Base-by-base conservation (phyloP, 441 rosid species). In the Arabidopsis hybrid region DNA sequence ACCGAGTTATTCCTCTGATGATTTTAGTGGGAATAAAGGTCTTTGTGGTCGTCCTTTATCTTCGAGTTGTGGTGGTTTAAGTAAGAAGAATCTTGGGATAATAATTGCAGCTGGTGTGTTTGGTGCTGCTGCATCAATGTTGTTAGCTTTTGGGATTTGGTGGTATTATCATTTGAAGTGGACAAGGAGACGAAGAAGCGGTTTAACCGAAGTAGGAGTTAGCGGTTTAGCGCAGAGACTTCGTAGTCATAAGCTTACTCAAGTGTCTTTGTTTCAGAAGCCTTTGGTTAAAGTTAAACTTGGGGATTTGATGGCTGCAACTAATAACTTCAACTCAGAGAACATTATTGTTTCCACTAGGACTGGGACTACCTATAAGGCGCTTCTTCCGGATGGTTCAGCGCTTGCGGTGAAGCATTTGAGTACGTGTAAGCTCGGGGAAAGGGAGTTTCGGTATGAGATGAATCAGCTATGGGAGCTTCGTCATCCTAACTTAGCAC, bases 301-400 rank as follows among this genome's bases (percentile, higher is more conserved):
- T 71, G 89, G 87, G 13, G 96, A 94, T 83, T 71, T 94, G 67
- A 85, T 90, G 88, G 92, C 90, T 17, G 95, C 93, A 2, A 91
- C 98, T 8, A 88, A 90, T 75, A 74, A 82, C 74, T 94, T 94
- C 79, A 77, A 79, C 60, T 45, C 80, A 0, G 91, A 82, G 65
- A 90, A 77, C 73, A 39, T 90, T 47, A 67, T 91, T 3, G 77
- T 85, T 60, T 83, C 92, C 0, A 80, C 93, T 11, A 67, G 89
- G 65, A 86, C 91, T 1, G 98, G 98, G 2, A 75, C 84, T 72
- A 86, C 98, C 6, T 94, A 85, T 64, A 88, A 89, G 86, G 97
- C 96, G 6, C 45, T 90, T 75, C 91, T 94, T 56, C 89, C 89
- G 2, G 97, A 94, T 77, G 98, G 96, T 4, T 94, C 97, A 3